Conservation (phyloP, 345 rosid species). For the Euphorbia peplus region DNA sequence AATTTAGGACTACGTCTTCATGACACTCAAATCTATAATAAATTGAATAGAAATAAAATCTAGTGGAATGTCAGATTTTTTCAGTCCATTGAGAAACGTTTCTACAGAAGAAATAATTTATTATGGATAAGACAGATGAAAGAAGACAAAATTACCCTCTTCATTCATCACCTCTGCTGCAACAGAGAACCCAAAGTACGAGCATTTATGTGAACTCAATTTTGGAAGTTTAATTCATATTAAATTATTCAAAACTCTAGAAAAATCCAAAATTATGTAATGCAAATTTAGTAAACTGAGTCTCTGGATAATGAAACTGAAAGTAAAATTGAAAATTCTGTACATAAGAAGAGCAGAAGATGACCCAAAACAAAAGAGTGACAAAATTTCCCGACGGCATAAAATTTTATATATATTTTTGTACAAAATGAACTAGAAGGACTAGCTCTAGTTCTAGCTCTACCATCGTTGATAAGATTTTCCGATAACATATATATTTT, state of each 20-base stretch:
- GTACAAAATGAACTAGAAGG: constrained; percentile 39
- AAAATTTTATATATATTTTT: constrained; percentile 19
- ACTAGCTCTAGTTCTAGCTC: constrained; percentile 21
- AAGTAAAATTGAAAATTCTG: constrained; percentile 22
- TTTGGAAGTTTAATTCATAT: neutral
- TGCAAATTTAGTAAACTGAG: constrained; percentile 15
- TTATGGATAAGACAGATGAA: constrained; percentile 20
- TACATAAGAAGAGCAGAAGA: constrained; percentile 31
- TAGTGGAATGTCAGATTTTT: constrained; percentile 45
- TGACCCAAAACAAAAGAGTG: constrained; percentile 16
- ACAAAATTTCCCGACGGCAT: constrained; percentile 58
- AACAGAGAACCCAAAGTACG: constrained; percentile 1
- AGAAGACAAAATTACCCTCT: constrained; percentile 29
- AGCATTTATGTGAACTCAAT: neutral
- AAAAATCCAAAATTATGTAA: too few species aligned
- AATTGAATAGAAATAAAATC: constrained; percentile 29
- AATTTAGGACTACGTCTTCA: constrained; percentile 9
- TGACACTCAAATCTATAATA: constrained; percentile 21
- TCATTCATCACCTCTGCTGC: constrained; percentile 2
- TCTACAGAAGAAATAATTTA: constrained; percentile 8
- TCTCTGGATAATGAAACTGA: constrained; percentile 13
- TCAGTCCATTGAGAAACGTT: constrained; percentile 31
- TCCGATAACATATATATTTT: neutral
- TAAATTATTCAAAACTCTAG: neutral
- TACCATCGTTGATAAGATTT: constrained; percentile 34